Conservation (phyloP, 2,329 filamentous ascomycete genomes). For the Dactylellina leptospora region DNA sequence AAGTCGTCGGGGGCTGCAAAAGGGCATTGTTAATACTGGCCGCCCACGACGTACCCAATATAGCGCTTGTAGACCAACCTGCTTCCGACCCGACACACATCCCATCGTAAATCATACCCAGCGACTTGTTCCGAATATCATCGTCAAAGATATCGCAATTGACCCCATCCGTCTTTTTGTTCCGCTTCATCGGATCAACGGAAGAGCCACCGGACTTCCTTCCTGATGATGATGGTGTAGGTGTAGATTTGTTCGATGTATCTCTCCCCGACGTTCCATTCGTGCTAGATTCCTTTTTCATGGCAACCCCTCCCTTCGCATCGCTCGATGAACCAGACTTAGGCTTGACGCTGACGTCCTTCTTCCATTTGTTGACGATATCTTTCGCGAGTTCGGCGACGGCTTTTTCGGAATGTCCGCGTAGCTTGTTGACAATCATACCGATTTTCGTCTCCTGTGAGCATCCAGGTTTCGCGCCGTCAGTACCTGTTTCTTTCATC, state of each 20-base stretch:
- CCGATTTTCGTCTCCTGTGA: slow-evolving; percentile 83
- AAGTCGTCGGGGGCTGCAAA: slow-evolving; percentile 69
- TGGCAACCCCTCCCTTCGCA: slow-evolving; percentile 64
- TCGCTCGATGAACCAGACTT: slow-evolving; percentile 59
- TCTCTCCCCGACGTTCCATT: slow-evolving; percentile 55
- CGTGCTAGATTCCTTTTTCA: slow-evolving; percentile 52
- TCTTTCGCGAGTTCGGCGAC: slow-evolving; percentile 79
- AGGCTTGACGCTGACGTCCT: slow-evolving; percentile 71
- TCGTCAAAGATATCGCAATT: slow-evolving; percentile 76
- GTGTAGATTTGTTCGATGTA: slow-evolving; percentile 40
- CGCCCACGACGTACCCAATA: background rate
- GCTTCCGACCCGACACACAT: slow-evolving; percentile 74
- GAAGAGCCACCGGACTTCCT: slow-evolving; percentile 59
- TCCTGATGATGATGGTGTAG: slow-evolving; percentile 19
- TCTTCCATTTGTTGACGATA: slow-evolving; percentile 88
- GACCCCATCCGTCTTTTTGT: slow-evolving; percentile 81
- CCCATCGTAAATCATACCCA: slow-evolving; percentile 93
- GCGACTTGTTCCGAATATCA: slow-evolving; percentile 79
- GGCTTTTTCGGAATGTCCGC: slow-evolving; percentile 79
- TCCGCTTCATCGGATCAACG: slow-evolving; percentile 79
- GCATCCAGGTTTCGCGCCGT: background rate
- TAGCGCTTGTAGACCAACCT: slow-evolving; percentile 45
- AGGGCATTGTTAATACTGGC: slow-evolving; percentile 51
- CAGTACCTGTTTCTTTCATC: no score
- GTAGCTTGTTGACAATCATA: slow-evolving; percentile 83